Evolutionary conservation across 192 early-diverging fungal species (phyloP).

Genomic region (Coemansia sp.): DNA sequence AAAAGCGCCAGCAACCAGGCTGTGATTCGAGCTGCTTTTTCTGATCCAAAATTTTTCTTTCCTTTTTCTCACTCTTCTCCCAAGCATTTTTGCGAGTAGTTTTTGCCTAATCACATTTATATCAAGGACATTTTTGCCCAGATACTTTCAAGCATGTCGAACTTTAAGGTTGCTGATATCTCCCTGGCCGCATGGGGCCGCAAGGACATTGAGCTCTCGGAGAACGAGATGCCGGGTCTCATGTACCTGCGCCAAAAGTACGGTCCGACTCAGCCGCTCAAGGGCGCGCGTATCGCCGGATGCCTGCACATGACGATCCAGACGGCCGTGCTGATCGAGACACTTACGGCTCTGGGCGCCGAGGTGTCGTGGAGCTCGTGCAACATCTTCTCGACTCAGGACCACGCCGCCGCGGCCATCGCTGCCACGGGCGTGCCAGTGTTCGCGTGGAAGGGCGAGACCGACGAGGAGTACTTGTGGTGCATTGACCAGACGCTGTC

Average conservation of each 20-base stretch:
- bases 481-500: slow-evolving; percentile 94
- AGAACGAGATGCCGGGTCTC: slow-evolving; percentile 99
- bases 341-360: slow-evolving; percentile 90
- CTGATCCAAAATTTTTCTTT: slow-evolving; percentile 1
- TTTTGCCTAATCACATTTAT: background rate
- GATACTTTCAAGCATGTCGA: slow-evolving; percentile 27
- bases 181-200: slow-evolving; percentile 93
- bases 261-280: slow-evolving; percentile 82
- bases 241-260: slow-evolving; percentile 94
- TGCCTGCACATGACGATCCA: slow-evolving; percentile 99
- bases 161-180: slow-evolving; percentile 79
- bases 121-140: background rate
- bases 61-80: background rate
- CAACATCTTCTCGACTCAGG: slow-evolving; percentile 98
- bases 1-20: background rate
- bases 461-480: slow-evolving; percentile 99
- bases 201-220: slow-evolving; percentile 93
- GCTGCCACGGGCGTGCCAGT: slow-evolving; percentile 95
- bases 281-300: slow-evolving; percentile 94
- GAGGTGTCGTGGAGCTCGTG: slow-evolving; percentile 87
- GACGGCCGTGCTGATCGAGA: slow-evolving; percentile 98
- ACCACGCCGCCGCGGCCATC: slow-evolving; percentile 98
- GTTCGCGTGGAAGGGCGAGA: slow-evolving; percentile 99
- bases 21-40: background rate
- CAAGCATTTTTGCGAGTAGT: background rate